phyloP scores from a whole-genome alignment of 345 rosid genomes.

The Corchorus capsularis region DNA sequence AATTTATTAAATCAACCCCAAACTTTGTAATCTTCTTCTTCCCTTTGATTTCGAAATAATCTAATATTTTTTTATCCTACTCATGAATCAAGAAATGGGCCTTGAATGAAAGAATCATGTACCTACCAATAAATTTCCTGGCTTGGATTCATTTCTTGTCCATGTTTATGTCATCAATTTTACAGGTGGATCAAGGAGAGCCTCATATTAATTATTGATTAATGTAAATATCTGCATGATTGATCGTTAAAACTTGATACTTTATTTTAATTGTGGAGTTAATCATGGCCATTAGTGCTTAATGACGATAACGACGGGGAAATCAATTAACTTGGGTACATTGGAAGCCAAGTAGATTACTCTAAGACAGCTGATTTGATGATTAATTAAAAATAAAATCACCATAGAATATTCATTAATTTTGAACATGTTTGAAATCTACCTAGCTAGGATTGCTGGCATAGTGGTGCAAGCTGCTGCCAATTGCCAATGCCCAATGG shows the following conservation, averaged over 20 bases:
- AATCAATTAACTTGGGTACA: background rate
- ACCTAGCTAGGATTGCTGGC: no score
- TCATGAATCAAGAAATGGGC: background rate
- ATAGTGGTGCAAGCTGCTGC: no score
- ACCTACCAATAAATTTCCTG: background rate
- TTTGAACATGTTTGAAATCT: no score
- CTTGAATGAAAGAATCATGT: background rate
- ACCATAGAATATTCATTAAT: background rate
- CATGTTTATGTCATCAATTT: background rate
- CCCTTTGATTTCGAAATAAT: background rate
- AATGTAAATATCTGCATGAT: background rate
- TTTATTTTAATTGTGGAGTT: background rate
- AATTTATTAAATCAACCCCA: background rate
- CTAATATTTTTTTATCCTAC: background rate
- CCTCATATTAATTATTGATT: constrained; percentile 27
- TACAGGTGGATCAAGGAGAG: constrained; percentile 2
- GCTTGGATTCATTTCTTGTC: background rate
- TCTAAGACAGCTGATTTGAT: background rate
- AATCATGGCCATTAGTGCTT: background rate
- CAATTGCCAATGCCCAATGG: no score
- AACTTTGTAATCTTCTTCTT: background rate
- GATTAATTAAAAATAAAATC: background rate
- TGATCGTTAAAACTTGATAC: background rate
- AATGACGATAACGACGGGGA: background rate
- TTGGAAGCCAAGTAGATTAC: background rate